Percentiles rank a stretch among this genome's conserved stretches.
Evolutionary conservation across 2,329 filamentous ascomycete genomes (phyloP).

Genomic region (Monosporascus sp.): DNA sequence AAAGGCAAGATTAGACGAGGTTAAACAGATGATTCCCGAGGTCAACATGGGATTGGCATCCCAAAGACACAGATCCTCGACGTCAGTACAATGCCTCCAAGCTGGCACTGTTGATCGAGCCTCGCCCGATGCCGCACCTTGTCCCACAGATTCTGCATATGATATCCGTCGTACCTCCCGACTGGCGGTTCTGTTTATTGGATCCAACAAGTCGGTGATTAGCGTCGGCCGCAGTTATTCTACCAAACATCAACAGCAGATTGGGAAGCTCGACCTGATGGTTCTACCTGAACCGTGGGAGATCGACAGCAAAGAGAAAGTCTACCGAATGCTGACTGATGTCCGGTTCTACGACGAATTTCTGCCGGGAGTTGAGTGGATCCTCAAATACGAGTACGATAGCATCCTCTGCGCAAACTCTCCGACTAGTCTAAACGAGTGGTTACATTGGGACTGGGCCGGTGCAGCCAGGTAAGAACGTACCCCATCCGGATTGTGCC

Average conservation of each 20-base stretch:
- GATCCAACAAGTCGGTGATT: constrained; percentile 41
- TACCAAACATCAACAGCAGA: constrained; percentile 42
- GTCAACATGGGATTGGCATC: constrained; percentile 36
- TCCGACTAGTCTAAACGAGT: constrained; percentile 45
- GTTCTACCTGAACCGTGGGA: constrained; percentile 43
- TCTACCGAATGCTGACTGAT: constrained; percentile 45
- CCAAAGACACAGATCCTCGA: constrained; percentile 23
- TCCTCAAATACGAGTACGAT: constrained; percentile 51
- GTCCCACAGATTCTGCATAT: constrained; percentile 47
- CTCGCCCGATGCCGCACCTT: constrained; percentile 41
- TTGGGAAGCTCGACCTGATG: constrained; percentile 47
- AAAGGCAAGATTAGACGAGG: constrained; percentile 33
- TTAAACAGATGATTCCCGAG: constrained; percentile 29
- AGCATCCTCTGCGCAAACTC: constrained; percentile 52
- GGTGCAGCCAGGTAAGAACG: constrained; percentile 41
- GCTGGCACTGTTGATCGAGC: constrained; percentile 48
- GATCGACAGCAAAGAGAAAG: constrained; percentile 41
- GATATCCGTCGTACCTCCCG: constrained; percentile 45
- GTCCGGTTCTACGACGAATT: constrained; percentile 48
- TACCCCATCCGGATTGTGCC: not conserved
- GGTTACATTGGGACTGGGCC: constrained; percentile 50
- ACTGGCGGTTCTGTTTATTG: constrained; percentile 50
- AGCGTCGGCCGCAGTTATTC: constrained; percentile 40
- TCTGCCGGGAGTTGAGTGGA: constrained; percentile 45
- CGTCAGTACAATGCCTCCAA: constrained; percentile 42